Base-by-base conservation (phyloP, 2,329 filamentous ascomycete genomes). In the Cryoendolithus antarcticus region DNA sequence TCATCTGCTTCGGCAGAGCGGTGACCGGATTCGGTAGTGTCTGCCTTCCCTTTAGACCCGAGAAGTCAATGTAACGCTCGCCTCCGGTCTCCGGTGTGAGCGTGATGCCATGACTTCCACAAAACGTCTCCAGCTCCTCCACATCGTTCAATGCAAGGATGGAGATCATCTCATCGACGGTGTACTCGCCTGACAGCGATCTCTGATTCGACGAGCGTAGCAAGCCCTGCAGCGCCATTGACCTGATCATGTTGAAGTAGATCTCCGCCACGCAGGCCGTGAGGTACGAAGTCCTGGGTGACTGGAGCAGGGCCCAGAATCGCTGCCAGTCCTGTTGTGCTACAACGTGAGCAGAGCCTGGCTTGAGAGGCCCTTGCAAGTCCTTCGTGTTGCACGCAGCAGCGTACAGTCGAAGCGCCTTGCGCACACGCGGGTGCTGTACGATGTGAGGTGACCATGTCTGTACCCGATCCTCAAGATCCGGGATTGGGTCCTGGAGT, bases 231-330 rank as follows among this genome's bases (percentile, higher is more conserved):
- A 80, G 63, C 4, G 71, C 67, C 15, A 66, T 69, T 37, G 71
- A 65, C 8, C 76, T 71, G 32, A 80, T 60, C 19, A 71, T 60
- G 39, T 71, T 72, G 58, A 80, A 80, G 44, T 72, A 72, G 9
- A 77, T 70, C 49, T 80, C 76, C 1, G 74, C 72, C 15, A 77
- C 72, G 55, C 76, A 80, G 6, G 70, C 75, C 69, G 77, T 74
- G 6, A 79, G 59, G 49, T 78, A 80, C 0, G 75, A 73, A 1
- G 75, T 66, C 28, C 64, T 61, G 3, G 62, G 62, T 1, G 74
- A 78, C 39, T 64, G 62, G 32, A 80, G 56, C 11, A 75, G 49
- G 7, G 61, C 63, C 65, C 76, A 80, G 48, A 79, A 79, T 2
- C 63, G 62, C 35, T 66, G 59, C 55, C 71, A 75, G 44, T 78